A percentile compares a stretch with the other conserved stretches of the same genome.
Evolutionary conservation across 306 rosid genomes (phyloP).

Genomic region (Cajanus cajan): DNA sequence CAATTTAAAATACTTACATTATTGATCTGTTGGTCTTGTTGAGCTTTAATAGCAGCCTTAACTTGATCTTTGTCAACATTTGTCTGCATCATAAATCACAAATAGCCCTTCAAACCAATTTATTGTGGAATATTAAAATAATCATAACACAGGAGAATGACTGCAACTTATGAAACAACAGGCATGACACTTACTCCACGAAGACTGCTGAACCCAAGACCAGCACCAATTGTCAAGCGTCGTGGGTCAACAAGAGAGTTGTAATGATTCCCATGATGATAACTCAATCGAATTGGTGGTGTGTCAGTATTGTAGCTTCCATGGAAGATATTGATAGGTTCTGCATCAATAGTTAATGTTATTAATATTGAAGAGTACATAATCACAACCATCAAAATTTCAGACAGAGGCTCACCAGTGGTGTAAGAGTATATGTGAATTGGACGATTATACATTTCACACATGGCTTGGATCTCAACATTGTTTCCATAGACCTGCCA

Average conservation of each 20-base stretch:
- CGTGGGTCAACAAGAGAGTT: slow-evolving; percentile 97
- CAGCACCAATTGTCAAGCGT: slow-evolving; percentile 75
- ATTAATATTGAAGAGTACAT: slow-evolving; percentile 17
- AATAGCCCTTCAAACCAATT: slow-evolving; percentile 14
- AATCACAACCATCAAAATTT: slow-evolving; percentile 15
- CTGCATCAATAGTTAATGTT: slow-evolving; percentile 49
- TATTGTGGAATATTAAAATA: not conserved
- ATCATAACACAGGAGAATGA: not conserved
- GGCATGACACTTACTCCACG: slow-evolving; percentile 60
- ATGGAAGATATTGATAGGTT: slow-evolving; percentile 93
- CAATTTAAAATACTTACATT: slow-evolving; percentile 56
- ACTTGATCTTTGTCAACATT: slow-evolving; percentile 88
- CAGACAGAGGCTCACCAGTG: slow-evolving; percentile 49
- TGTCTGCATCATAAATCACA: slow-evolving; percentile 55
- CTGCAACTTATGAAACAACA: not conserved
- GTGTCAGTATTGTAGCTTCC: slow-evolving; percentile 79
- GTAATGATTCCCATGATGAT: slow-evolving; percentile 93
- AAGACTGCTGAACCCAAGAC: slow-evolving; percentile 88
- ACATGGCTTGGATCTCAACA: slow-evolving; percentile 89
- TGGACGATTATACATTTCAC: slow-evolving; percentile 95
- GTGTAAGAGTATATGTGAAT: slow-evolving; percentile 85
- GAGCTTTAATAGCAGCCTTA: slow-evolving; percentile 92
- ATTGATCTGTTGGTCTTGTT: slow-evolving; percentile 88
- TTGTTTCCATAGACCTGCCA: slow-evolving; percentile 95
- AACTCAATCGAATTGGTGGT: slow-evolving; percentile 91